These are phyloP conservation scores for Kwoniella europaea DNA, from an alignment of 768 basidiomycete species.

Conservation along the genomic window DNA sequence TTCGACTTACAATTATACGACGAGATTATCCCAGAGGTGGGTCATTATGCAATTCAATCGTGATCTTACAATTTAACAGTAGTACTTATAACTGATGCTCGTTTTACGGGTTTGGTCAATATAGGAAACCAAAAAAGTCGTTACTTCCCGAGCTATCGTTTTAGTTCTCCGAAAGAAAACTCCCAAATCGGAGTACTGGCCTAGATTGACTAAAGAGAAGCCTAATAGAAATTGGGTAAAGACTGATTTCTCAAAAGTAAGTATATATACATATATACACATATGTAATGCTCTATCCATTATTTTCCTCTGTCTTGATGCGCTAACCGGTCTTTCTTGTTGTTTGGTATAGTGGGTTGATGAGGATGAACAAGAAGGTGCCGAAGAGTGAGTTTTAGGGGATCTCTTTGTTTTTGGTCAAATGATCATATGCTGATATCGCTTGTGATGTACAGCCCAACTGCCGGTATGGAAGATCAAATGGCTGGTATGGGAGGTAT, in stretches of 20 bases:
- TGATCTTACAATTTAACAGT: no score
- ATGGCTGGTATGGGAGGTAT: conserved; percentile 50
- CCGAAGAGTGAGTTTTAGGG: conserved; percentile 52
- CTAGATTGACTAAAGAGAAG: conserved; percentile 87
- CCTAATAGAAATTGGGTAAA: conserved; percentile 79
- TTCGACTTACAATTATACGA: conserved; percentile 77
- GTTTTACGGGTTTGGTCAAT: conserved; percentile 18
- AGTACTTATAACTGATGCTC: no score
- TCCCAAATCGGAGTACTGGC: conserved; percentile 79
- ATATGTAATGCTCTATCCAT: no score
- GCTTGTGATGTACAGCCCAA: conserved; percentile 2
- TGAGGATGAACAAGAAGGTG: conserved; percentile 91
- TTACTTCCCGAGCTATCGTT: conserved; percentile 71
- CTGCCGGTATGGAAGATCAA: conserved; percentile 42
- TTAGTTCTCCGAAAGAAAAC: conserved; percentile 82
- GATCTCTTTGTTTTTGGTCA: background rate
- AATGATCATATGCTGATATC: background rate
- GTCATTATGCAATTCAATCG: conserved; percentile 22
- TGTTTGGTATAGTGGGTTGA: conserved; percentile 73
- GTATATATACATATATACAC: background rate
- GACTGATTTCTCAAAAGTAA: conserved; percentile 82
- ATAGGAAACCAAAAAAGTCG: conserved; percentile 67
- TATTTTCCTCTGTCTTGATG: no score
- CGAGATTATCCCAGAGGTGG: conserved; percentile 77
- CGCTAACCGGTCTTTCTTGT: conserved; percentile 10